phyloP scores from a whole-genome alignment of 192 early-diverging fungal species.

The Gryganskiella cystojenkinii region DNA sequence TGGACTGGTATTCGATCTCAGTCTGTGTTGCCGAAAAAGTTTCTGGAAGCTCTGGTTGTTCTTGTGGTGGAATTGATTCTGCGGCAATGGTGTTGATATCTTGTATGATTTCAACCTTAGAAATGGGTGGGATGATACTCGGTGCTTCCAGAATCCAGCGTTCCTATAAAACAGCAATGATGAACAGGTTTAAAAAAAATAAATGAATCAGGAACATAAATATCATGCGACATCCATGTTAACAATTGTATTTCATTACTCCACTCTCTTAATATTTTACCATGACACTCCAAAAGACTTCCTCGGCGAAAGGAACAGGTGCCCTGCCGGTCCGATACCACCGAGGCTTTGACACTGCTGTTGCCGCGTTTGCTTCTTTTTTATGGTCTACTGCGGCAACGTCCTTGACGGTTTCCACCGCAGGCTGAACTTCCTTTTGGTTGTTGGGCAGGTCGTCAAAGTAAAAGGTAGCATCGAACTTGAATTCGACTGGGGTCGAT shows the following conservation, averaged over 20 bases:
- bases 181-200: no score
- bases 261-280: conserved; percentile 20
- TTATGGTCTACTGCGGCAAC: no score
- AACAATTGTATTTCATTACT: neutral
- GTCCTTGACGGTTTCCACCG: no score
- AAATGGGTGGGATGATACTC: conserved; percentile 69
- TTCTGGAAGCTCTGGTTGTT: conserved; percentile 56
- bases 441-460: conserved; percentile 34
- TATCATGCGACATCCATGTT: neutral
- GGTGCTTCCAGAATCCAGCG: conserved; percentile 71
- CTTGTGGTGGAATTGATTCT: conserved; percentile 57
- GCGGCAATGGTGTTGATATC: neutral
- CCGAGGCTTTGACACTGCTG: neutral
- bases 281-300: conserved; percentile 60
- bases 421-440: neutral
- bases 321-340: conserved; percentile 56
- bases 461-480: conserved; percentile 19
- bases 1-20: neutral
- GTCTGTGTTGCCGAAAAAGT: conserved; percentile 47
- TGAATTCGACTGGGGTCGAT: conserved; percentile 16
- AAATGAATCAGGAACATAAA: neutral
- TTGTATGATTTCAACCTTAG: conserved; percentile 59
- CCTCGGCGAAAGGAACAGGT: conserved; percentile 49
- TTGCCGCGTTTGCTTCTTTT: neutral
- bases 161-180: conserved; percentile 49